These are phyloP conservation scores for Suillus tomentosus DNA, from an alignment of 768 basidiomycete species.

Conservation along the genomic window DNA sequence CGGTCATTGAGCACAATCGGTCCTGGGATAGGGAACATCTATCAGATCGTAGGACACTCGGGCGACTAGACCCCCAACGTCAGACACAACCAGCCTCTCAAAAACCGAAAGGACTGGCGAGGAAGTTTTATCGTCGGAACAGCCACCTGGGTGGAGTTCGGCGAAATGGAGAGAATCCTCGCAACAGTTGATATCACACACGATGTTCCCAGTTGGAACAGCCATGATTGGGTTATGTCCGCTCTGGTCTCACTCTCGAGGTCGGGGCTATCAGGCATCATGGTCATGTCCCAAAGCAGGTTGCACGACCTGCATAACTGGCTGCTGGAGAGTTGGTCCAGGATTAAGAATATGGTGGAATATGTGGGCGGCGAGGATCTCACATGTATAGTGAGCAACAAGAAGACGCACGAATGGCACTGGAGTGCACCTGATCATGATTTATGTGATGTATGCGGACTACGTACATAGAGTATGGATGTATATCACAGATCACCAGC, in stretches of 20 bases:
- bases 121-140: slow-evolving; percentile 28
- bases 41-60: slow-evolving; percentile 26
- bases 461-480: too few species aligned
- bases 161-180: not conserved
- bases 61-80: slow-evolving; percentile 25
- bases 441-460: too few species aligned
- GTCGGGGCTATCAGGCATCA: not conserved
- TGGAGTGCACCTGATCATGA: too few species aligned
- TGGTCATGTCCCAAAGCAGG: too few species aligned
- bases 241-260: too few species aligned
- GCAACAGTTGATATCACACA: not conserved
- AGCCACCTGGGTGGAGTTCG: slow-evolving; percentile 3
- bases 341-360: not conserved
- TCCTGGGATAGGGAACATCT: slow-evolving; percentile 23
- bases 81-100: slow-evolving; percentile 11
- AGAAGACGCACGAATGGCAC: too few species aligned
- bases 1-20: too few species aligned
- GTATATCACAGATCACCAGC: too few species aligned
- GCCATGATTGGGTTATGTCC: not conserved
- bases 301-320: not conserved
- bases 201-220: not conserved
- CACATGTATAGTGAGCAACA: not conserved
- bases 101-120: slow-evolving; percentile 18
- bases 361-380: not conserved
- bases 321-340: not conserved